Evolutionary conservation across 208 protist species (phyloP).

Genomic region (Kentomonas sorsogonicus): DNA sequence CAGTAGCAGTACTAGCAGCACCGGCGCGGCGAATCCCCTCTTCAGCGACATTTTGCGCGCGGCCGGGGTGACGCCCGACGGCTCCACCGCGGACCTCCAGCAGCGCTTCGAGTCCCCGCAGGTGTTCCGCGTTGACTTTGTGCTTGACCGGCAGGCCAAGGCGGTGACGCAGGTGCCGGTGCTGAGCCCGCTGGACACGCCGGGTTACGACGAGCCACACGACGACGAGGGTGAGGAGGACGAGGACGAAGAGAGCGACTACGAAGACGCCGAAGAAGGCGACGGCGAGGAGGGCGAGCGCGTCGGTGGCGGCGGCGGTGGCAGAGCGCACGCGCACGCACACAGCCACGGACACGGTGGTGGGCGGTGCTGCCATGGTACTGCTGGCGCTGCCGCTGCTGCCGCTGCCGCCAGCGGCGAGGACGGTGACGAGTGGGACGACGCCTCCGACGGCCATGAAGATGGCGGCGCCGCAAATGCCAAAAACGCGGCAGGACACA

Average conservation of each 20-base stretch:
- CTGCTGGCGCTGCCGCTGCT: not conserved
- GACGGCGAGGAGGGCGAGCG: conserved; percentile 1
- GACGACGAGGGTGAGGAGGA: conserved; percentile 17
- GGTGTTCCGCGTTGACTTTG: conserved; percentile 78
- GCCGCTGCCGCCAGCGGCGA: not conserved
- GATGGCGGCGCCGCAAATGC: conserved; percentile 14
- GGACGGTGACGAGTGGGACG: conserved; percentile 10
- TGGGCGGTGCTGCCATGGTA: not conserved
- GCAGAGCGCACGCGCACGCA: conserved; percentile 5
- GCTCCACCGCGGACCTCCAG: conserved; percentile 34
- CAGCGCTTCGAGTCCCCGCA: conserved; percentile 37
- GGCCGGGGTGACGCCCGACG: conserved; percentile 30
- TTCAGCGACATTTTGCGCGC: conserved; percentile 42
- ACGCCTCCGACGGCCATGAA: conserved; percentile 9
- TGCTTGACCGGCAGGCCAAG: conserved; percentile 70
- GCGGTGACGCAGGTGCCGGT: conserved; percentile 54
- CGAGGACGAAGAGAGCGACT: conserved; percentile 15
- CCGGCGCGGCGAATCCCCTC: conserved; percentile 36
- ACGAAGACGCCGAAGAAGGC: conserved; percentile 14
- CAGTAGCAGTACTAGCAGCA: conserved; percentile 14
- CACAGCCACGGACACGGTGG: conserved; percentile 14
- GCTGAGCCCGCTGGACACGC: conserved; percentile 50
- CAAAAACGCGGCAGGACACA: no score
- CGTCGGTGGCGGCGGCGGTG: not conserved
- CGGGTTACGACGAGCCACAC: conserved; percentile 36